phyloP scores from a whole-genome alignment of 108 stramenopile species.

The Pseudonitzschia multiseries region DNA sequence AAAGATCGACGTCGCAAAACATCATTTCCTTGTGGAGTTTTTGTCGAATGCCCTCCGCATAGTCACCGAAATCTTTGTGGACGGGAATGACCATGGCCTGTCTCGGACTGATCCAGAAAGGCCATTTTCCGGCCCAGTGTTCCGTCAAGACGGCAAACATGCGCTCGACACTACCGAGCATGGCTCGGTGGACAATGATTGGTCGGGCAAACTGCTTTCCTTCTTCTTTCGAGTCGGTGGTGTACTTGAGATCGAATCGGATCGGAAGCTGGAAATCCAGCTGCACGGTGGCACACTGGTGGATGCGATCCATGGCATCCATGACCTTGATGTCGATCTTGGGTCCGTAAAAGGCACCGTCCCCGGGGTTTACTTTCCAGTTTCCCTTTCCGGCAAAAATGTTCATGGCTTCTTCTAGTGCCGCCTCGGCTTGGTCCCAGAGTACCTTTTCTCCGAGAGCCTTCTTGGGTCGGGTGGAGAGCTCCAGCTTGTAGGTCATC shows the following conservation, averaged over 20 bases:
- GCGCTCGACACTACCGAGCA: conserved; percentile 98
- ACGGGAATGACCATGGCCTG: conserved; percentile 98
- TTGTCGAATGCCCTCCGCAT: conserved; percentile 79
- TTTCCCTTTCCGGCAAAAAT: conserved; percentile 91
- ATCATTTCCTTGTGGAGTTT: conserved; percentile 89
- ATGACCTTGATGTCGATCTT: conserved; percentile 99
- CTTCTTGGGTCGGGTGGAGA: conserved; percentile 97
- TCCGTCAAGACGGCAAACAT: conserved; percentile 99
- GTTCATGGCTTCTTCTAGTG: conserved; percentile 92
- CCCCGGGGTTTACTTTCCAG: conserved; percentile 97
- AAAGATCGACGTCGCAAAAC: conserved; percentile 92
- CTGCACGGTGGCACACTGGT: conserved; percentile 99
- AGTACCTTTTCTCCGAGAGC: conserved; percentile 94
- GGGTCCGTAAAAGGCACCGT: conserved; percentile 99
- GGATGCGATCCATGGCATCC: conserved; percentile 98
- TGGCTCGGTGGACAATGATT: conserved; percentile 98
- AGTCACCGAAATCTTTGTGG: conserved; percentile 83
- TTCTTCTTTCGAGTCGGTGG: conserved; percentile 80
- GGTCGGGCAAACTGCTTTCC: conserved; percentile 89
- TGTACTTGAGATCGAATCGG: conserved; percentile 95
- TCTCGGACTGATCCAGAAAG: conserved; percentile 98
- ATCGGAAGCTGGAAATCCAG: conserved; percentile 99
- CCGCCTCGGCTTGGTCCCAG: conserved; percentile 93
- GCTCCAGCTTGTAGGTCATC: conserved; percentile 98
- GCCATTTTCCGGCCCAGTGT: conserved; percentile 99